These are phyloP conservation scores for Vaccinium myrtillus DNA, from an alignment of 148 eudicot genomes.

Conservation along the genomic window DNA sequence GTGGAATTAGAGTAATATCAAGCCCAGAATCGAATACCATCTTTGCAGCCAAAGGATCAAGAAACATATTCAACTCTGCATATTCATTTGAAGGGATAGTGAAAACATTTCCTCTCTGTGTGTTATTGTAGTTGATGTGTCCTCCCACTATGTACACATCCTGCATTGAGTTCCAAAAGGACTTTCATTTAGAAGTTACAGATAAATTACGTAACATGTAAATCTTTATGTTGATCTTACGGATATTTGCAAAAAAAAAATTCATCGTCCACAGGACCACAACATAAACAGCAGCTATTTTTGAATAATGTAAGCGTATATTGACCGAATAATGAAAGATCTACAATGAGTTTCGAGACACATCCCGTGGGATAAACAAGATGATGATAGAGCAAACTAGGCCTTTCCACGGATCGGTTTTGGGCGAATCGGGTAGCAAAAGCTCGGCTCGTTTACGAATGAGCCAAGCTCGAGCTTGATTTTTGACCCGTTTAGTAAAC, in stretches of 20 bases:
- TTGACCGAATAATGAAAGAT: neutral
- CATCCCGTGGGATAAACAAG: neutral
- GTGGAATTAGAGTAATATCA: conserved; percentile 63
- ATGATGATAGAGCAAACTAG: neutral
- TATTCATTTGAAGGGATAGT: conserved; percentile 54
- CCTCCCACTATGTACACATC: conserved; percentile 49
- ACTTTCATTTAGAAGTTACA: neutral
- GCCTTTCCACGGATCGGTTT: too few species aligned
- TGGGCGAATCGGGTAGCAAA: too few species aligned
- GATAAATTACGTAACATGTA: too few species aligned
- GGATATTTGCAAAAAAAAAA: neutral
- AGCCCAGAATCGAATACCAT: conserved; percentile 53
- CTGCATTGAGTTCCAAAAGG: neutral
- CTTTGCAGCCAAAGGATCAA: conserved; percentile 85
- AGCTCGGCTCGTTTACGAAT: too few species aligned
- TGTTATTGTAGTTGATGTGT: conserved; percentile 34
- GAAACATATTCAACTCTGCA: conserved; percentile 78
- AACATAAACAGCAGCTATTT: neutral
- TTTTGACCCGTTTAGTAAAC: too few species aligned
- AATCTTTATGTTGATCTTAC: neutral
- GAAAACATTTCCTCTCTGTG: conserved; percentile 50
- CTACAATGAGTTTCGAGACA: neutral
- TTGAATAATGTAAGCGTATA: neutral
- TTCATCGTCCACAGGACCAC: neutral
- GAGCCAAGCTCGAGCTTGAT: too few species aligned